A percentile compares a stretch with the other conserved stretches of the same genome.
phyloP scores from a whole-genome alignment of 495 filamentous ascomycete species.

The Apiosordaria backusii region DNA sequence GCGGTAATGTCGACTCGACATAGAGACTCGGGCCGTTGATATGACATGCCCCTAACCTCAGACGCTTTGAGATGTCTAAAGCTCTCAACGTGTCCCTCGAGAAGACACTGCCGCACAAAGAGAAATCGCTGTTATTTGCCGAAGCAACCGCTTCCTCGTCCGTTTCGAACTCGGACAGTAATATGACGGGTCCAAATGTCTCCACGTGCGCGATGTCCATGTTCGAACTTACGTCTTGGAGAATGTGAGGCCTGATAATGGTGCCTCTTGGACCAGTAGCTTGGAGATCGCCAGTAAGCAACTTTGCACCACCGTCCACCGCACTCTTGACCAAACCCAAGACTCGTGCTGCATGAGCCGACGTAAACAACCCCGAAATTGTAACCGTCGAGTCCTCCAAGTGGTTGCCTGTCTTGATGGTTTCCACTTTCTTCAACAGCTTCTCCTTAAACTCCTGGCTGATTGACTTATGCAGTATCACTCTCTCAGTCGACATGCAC shows the following conservation, averaged over 20 bases:
- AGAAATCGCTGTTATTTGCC: constrained; percentile 35
- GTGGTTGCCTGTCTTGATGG: constrained; percentile 30
- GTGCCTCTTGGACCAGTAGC: constrained; percentile 28
- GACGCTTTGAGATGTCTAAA: constrained; percentile 29
- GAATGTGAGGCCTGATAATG: constrained; percentile 31
- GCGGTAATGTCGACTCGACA: constrained; percentile 34
- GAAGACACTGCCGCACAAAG: constrained; percentile 35
- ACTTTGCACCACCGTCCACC: constrained; percentile 36
- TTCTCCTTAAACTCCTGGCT: constrained; percentile 26
- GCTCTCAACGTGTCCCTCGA: constrained; percentile 31
- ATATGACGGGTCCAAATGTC: constrained; percentile 36
- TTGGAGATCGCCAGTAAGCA: constrained; percentile 29
- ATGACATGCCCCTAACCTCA: constrained; percentile 33
- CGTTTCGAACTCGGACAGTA: constrained; percentile 26
- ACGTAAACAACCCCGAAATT: constrained; percentile 51
- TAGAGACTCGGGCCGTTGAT: constrained; percentile 38
- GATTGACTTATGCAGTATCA: constrained; percentile 30
- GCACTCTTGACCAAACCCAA: constrained; percentile 54
- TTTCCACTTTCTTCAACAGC: constrained; percentile 21
- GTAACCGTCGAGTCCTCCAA: constrained; percentile 41
- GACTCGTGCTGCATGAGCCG: constrained; percentile 53
- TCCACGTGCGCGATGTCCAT: constrained; percentile 36
- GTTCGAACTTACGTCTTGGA: constrained; percentile 26
- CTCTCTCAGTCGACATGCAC: constrained; percentile 39
- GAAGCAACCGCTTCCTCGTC: constrained; percentile 34